Evolutionary conservation across 306 rosid species (phyloP).

Genomic region (Sesbania bispinosa): DNA sequence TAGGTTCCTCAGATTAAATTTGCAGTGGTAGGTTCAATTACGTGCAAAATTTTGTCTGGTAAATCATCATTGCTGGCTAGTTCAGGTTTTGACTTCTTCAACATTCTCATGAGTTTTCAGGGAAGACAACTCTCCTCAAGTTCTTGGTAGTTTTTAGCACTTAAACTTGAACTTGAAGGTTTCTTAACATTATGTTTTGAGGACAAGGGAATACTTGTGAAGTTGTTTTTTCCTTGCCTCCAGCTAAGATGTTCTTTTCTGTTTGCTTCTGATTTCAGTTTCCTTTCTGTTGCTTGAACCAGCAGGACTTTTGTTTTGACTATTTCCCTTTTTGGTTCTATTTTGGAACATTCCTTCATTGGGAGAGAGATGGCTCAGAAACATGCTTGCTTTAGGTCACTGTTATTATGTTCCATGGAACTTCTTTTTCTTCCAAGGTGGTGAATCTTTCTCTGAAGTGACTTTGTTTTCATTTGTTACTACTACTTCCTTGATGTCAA

Average conservation of each 20-base stretch:
- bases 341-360: slow-evolving; percentile 21
- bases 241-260: slow-evolving; percentile 15
- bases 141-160: slow-evolving; percentile 22
- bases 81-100: slow-evolving; percentile 24
- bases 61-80: slow-evolving; percentile 30
- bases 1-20: slow-evolving; percentile 27
- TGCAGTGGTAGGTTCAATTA: slow-evolving; percentile 38
- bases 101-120: slow-evolving; percentile 19
- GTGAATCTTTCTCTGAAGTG: slow-evolving; percentile 34
- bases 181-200: slow-evolving; percentile 34
- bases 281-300: slow-evolving; percentile 32
- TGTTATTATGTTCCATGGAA: slow-evolving; percentile 31
- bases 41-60: slow-evolving; percentile 42
- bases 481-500: slow-evolving; percentile 39
- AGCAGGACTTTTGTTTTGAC: slow-evolving; percentile 15
- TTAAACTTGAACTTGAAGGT: slow-evolving; percentile 12
- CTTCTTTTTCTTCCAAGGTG: slow-evolving; percentile 34
- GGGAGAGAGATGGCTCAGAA: slow-evolving; percentile 24
- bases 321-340: slow-evolving; percentile 25
- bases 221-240: slow-evolving; percentile 25
- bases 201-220: slow-evolving; percentile 25
- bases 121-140: slow-evolving; percentile 11
- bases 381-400: background rate
- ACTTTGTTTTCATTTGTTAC: slow-evolving; percentile 23
- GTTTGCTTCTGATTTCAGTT: slow-evolving; percentile 29